Conservation (phyloP, 192 early-diverging fungal species). For the Coemansia sp. region DNA sequence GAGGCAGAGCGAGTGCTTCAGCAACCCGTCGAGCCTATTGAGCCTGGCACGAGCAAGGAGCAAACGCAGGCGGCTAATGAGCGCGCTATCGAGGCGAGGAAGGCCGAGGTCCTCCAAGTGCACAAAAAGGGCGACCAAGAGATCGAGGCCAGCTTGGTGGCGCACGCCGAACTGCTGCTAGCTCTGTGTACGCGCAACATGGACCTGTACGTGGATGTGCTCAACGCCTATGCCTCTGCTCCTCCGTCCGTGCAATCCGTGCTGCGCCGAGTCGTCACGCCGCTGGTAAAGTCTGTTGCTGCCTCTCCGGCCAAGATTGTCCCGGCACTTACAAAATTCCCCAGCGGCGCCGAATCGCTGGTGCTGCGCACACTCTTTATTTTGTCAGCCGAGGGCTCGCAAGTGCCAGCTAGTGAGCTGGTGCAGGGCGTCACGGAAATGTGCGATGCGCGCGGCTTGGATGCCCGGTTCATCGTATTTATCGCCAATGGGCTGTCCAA, state of each 20-base stretch:
- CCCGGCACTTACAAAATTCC: conserved; percentile 35
- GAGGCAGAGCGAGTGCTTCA: not conserved
- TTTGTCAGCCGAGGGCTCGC: conserved; percentile 18
- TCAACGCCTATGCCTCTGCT: conserved; percentile 19
- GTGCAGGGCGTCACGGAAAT: conserved; percentile 36
- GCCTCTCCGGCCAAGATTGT: conserved; percentile 25
- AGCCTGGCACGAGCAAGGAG: not conserved
- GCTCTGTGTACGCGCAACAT: conserved; percentile 52
- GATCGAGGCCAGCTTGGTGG: conserved; percentile 22
- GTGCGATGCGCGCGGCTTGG: conserved; percentile 24
- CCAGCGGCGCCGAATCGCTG: conserved; percentile 31
- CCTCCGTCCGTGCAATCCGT: conserved; percentile 16
- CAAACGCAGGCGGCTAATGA: not conserved
- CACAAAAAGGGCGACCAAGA: conserved; percentile 20
- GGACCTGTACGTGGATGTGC: conserved; percentile 23
- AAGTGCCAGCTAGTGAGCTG: conserved; percentile 34
- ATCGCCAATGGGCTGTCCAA: conserved; percentile 28
- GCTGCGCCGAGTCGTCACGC: conserved; percentile 30
- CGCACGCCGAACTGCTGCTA: conserved; percentile 37
- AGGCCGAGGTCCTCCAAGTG: conserved; percentile 12
- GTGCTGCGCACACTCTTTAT: conserved; percentile 31
- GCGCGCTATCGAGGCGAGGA: conserved; percentile 11
- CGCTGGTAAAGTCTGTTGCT: conserved; percentile 37
- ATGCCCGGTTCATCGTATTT: conserved; percentile 35
- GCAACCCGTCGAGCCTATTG: not conserved